Conservation (phyloP, 2,329 filamentous ascomycete genomes). For the Arthrobotrys sphaeroides region DNA sequence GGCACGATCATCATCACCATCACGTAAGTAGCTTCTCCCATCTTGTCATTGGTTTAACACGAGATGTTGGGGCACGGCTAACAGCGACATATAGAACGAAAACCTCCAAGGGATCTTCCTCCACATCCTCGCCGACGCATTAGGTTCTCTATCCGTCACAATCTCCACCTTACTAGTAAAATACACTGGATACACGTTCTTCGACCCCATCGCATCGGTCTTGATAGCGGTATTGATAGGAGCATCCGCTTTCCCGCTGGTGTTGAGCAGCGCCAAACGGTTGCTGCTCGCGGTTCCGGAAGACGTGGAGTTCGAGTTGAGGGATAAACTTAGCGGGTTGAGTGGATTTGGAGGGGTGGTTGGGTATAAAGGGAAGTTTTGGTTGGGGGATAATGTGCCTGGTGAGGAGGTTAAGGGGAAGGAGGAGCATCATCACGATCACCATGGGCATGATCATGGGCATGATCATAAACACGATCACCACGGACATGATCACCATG, state of each 20-base stretch:
- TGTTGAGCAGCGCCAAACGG: conserved; percentile 82
- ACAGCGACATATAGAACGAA: conserved; percentile 74
- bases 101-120: conserved; percentile 99
- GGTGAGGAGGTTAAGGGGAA: conserved; percentile 42
- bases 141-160: conserved; percentile 94
- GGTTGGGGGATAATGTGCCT: conserved; percentile 72
- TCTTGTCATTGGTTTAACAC: conserved; percentile 56
- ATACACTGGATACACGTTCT: conserved; percentile 88
- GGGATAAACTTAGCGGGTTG: conserved; percentile 85
- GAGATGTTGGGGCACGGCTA: conserved; percentile 50
- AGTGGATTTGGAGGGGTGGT: conserved; percentile 83
- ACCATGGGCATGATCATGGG: conserved; percentile 8
- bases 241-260: conserved; percentile 86
- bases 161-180: conserved; percentile 88
- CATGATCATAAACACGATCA: conserved; percentile 16
- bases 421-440: conserved; percentile 11
- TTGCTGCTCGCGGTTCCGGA: conserved; percentile 85
- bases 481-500: conserved; percentile 20
- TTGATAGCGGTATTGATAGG: conserved; percentile 94
- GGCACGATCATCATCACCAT: conserved; percentile 71
- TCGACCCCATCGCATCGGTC: conserved; percentile 93
- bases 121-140: conserved; percentile 91
- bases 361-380: conserved; percentile 88
- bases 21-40: conserved; percentile 60
- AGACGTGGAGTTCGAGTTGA: conserved; percentile 84